Base-by-base conservation (phyloP, 257 asterid genomes). In the Fraxinus quadrangulata region DNA sequence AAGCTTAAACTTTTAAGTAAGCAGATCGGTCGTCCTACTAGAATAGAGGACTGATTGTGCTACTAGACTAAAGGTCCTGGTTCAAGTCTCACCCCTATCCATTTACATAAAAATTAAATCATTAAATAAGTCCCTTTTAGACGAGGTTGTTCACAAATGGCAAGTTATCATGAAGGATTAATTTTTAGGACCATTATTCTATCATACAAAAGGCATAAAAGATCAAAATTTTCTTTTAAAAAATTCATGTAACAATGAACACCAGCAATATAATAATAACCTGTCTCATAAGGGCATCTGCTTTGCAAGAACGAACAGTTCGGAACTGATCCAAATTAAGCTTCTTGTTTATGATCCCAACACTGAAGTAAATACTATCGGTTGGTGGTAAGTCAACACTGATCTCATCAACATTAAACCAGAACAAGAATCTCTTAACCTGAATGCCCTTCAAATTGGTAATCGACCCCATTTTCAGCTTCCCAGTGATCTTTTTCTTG, bases 321-420 rank as follows among this genome's bases (percentile, higher is more conserved):
- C 83, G 13, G 73, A 87, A 87, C 86, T 87, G 89, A 75, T 26
- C 71, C 70, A 85, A 61, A 77, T 83, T 85, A 76, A 87, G 89
- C 66, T 83, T 67, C 88, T 85, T 85, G 77, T 85, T 87, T 4
- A 87, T 81, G 61, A 83, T 36, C 54, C 88, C 89, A 76, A 87
- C 87, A 81, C 80, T 79, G 71, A 83, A 87, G 72, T 87, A 85
- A 5, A 85, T 83, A 75, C 77, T 87, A 78, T 81, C 78, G n/a
- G 88, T 80, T 45, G 87, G 85, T 37, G 91, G 91, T 78, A 84
- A 72, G 79, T 88, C 88, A 75, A 95, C 98, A 45, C 81, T 90
- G 39, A 95, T 95, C 85, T 86, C 90, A 65, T 93, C 97, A 66
- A 95, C 98, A 81, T 92, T 86, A 70, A 95, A 93, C 98, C 99